Evolutionary conservation across 768 basidiomycete species (phyloP), one percentile per base, ranked within the genome.

Genomic region (Calocybe cyanea): DNA sequence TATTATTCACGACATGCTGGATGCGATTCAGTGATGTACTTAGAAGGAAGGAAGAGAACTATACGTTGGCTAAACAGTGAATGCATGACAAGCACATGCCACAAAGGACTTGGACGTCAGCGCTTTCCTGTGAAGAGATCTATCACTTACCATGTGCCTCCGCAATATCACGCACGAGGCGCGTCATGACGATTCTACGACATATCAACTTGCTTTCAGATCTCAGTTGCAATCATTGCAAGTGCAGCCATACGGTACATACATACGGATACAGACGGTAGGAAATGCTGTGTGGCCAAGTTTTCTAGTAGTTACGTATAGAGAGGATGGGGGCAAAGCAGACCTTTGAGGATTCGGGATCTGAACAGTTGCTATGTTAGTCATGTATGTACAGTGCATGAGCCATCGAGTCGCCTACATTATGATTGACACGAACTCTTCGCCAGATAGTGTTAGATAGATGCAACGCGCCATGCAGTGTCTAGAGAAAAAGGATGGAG

Each of bases 221-320:
- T 63, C 62, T 90, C 87, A 7, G 92, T 73, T 0, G 70, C 73
- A 49, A 92, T 87, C 81, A 99, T 85, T 3, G 92, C 85, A 34
- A 98, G 75, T n/a, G 97, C 62, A 1, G 92, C 86, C 95, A 99
- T 97, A 38, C 95, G 75, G 61, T 92, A 90, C 95, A 96, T 97
- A 58, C n/a, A n/a, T n/a, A n/a, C n/a, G n/a, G 75, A 62, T 92
- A 90, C 95, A 96, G 97, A 58, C 97, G 94, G 63, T 98, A 95
- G 7, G 92, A 84, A 51, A 97, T 94, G 53, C 88, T 92, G 49
- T 15, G 19, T 19, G 20, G 32, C n/a, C n/a, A 19, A 32, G 48
- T 33, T 7, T 18, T n/a, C 24, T 40, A 25, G 14, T 32, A 20
- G 32, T 7, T 33, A 30, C 14, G n/a, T n/a, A n/a, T 21, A 30